Percentiles rank a stretch among this genome's conserved stretches.
These are phyloP conservation scores for Ganoderma sp. DNA, from an alignment of 1,284 basidiomycete genomes.

Conservation along the genomic window DNA sequence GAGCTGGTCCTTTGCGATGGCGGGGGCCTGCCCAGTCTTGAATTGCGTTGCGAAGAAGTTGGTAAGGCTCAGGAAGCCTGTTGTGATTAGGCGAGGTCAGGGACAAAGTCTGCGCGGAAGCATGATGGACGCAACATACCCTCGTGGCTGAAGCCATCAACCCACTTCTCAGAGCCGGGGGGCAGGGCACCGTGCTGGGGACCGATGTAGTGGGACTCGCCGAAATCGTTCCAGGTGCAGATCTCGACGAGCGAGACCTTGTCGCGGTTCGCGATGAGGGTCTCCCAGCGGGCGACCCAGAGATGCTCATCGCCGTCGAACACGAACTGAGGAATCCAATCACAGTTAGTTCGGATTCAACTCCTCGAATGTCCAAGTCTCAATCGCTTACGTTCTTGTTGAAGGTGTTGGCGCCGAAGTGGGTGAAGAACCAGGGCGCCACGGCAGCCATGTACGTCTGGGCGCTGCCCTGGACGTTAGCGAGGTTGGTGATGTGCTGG, in stretches of 20 bases:
- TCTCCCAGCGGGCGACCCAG: slow-evolving; percentile 78
- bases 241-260: slow-evolving; percentile 56
- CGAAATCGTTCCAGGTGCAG: slow-evolving; percentile 48
- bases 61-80: slow-evolving; percentile 70
- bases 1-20: slow-evolving; percentile 68
- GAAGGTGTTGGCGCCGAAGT: slow-evolving; percentile 66
- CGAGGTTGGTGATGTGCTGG: slow-evolving; percentile 41
- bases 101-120: not conserved
- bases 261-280: slow-evolving; percentile 64
- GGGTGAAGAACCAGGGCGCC: slow-evolving; percentile 76
- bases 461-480: slow-evolving; percentile 32
- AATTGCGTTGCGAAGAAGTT: slow-evolving; percentile 76
- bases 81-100: not conserved
- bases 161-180: slow-evolving; percentile 42
- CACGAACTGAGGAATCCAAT: slow-evolving; percentile 43
- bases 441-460: slow-evolving; percentile 43
- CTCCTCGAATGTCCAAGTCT: not conserved
- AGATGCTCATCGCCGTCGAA: slow-evolving; percentile 67
- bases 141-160: slow-evolving; percentile 44
- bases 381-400: slow-evolving; percentile 76
- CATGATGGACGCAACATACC: slow-evolving; percentile 43
- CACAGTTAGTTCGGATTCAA: not conserved
- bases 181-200: slow-evolving; percentile 68
- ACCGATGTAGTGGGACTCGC: slow-evolving; percentile 52
- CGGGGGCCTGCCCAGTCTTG: slow-evolving; percentile 75